Base-by-base conservation (phyloP, 2,329 filamentous ascomycete species). In the Apiospora aurea region DNA sequence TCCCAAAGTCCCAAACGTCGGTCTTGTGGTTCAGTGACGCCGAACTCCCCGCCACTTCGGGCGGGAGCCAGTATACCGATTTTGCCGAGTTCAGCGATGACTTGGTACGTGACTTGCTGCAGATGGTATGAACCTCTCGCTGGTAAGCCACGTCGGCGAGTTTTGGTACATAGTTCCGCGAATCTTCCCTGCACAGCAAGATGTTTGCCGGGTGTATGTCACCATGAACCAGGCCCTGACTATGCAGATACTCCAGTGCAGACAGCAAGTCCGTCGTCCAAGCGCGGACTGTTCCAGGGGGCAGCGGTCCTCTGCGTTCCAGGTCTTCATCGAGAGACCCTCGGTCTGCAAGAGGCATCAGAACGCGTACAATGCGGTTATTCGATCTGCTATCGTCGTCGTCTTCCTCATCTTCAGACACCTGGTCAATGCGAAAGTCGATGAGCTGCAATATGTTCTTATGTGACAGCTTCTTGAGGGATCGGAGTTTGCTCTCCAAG, bases 211-310 rank as follows among this genome's bases (percentile, higher is more conserved):
- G 87, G 78, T 97, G 94, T 24, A 98, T 91, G 77, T 93, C 91
- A 78, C 94, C 93, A 81, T 98, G 96, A 34, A 94, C 87, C 71
- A 98, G 87, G 26, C 94, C 94, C 79, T 93, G 92, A 75, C 92
- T 92, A 82, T 98, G 96, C 70, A 97, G 90, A 80, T 93, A 97
- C 72, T 94, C 93, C 41, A 99, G 85, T 0, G 92, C 96, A 82
- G 98, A 94, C 38, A 99, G 88, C 24, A 99, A 86, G 77, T 97
- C 94, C 72, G 95, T 91, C n/a, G 94, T 96, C 92, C 95, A 98
- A 34, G 94, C 91, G 70, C 95, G 92, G 64, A 95, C 91, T 79
- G 92, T 95, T 74, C 90, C 89, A 69, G 93, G 88, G 57, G 92
- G 89, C 69, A 98, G 84, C 43, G 89, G 89, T 5, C 93, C 94